A percentile compares a stretch with the other conserved stretches of the same genome.
Conservation (phyloP, 345 rosid species). For the Eucalyptus sp. region DNA sequence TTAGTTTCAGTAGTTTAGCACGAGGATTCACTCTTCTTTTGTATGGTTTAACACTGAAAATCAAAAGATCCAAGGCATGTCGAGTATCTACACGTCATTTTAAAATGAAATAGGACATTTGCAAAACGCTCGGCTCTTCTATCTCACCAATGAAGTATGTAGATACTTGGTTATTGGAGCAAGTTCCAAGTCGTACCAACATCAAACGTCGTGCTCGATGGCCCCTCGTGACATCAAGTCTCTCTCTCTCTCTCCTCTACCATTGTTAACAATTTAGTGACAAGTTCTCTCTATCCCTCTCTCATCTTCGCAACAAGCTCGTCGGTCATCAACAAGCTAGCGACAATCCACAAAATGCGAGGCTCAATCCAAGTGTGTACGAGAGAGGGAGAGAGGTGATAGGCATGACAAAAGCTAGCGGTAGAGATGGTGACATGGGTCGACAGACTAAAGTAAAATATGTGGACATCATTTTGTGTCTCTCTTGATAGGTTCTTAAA, state of each 20-base stretch:
- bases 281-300: neutral
- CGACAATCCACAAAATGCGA: neutral
- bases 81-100: no score
- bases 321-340: neutral
- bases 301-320: neutral
- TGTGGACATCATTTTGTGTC: neutral
- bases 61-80: no score
- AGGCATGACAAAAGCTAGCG: fast-evolving
- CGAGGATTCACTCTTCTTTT: neutral
- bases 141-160: no score
- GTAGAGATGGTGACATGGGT: neutral
- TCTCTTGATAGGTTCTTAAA: neutral
- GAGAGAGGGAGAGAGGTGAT: neutral
- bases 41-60: neutral
- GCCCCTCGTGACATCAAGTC: neutral
- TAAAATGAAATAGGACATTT: no score
- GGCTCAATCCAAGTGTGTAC: neutral
- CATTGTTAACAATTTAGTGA: neutral
- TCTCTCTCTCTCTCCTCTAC: neutral
- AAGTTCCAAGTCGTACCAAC: neutral
- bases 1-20: neutral
- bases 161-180: neutral
- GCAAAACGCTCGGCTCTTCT: no score
- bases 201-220: neutral
- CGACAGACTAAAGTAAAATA: neutral